These are phyloP conservation scores for Chloris gayana DNA, from an alignment of 176 grass and related monocot species.

Conservation along the genomic window DNA sequence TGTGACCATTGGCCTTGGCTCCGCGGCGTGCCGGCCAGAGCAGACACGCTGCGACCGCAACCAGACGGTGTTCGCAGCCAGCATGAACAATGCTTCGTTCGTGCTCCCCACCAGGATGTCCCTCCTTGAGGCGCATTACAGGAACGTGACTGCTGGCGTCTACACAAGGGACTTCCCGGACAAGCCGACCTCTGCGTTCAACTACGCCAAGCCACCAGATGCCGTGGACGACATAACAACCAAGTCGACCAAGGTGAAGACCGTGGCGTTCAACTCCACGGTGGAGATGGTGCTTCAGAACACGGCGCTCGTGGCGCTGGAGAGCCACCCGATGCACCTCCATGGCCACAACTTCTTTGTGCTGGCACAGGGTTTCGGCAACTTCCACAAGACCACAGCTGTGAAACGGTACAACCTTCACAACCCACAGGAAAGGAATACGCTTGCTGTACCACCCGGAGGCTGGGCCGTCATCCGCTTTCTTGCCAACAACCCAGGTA, in stretches of 20 bases:
- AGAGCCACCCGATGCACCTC: slow-evolving; percentile 83
- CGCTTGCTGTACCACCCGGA: slow-evolving; percentile 44
- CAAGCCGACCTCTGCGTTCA: slow-evolving; percentile 33
- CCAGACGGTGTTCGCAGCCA: slow-evolving; percentile 16
- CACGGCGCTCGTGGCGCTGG: slow-evolving; percentile 53
- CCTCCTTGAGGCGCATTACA: slow-evolving; percentile 44
- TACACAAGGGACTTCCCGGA: slow-evolving; percentile 65
- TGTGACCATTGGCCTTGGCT: slow-evolving; percentile 43
- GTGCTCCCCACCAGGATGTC: slow-evolving; percentile 36
- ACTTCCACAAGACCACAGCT: slow-evolving; percentile 18
- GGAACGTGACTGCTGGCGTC: slow-evolving; percentile 25
- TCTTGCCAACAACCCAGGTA: slow-evolving; percentile 48
- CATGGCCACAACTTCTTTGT: slow-evolving; percentile 76
- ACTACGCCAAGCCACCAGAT: slow-evolving; percentile 30
- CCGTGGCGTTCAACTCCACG: slow-evolving; percentile 47
- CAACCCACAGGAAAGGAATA: slow-evolving; percentile 53
- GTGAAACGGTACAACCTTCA: slow-evolving; percentile 43
- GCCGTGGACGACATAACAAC: neutral
- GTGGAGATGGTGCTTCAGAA: slow-evolving; percentile 86
- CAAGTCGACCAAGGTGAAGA: slow-evolving; percentile 51
- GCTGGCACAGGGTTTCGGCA: slow-evolving; percentile 77
- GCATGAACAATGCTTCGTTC: slow-evolving; percentile 77
- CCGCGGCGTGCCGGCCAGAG: slow-evolving; percentile 17
- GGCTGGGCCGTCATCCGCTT: slow-evolving; percentile 67
- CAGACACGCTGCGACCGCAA: slow-evolving; percentile 27